Evolutionary conservation across 768 basidiomycete genomes (phyloP).

Genomic region (Naganishia randhawae): DNA sequence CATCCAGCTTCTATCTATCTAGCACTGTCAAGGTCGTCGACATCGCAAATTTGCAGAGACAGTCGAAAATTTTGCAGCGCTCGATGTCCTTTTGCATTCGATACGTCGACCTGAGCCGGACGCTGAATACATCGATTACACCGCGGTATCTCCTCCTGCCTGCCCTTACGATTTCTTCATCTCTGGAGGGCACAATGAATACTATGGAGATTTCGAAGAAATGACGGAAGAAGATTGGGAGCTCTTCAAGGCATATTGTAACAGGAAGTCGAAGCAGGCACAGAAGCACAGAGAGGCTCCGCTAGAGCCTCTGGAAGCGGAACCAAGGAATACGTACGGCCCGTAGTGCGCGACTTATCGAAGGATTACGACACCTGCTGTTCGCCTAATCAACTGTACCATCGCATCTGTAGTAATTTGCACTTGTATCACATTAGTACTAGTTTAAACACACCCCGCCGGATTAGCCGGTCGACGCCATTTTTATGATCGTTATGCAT

Average conservation of each 20-base stretch:
- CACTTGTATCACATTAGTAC: slow-evolving; percentile 11
- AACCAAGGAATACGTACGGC: not conserved
- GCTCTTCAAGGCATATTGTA: slow-evolving; percentile 8
- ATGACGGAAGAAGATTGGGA: slow-evolving; percentile 19
- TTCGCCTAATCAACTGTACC: not conserved
- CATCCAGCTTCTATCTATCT: slow-evolving; percentile 18
- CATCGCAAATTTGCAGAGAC: slow-evolving; percentile 80
- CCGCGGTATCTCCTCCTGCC: not conserved
- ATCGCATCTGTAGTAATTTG: not conserved
- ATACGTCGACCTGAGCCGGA: slow-evolving; percentile 35
- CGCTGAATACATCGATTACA: not conserved
- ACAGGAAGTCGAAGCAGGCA: not conserved
- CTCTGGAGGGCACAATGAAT: not conserved
- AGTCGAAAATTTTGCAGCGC: slow-evolving; percentile 68
- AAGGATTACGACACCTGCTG: not conserved
- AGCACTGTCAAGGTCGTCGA: slow-evolving; percentile 71
- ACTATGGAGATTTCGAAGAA: not conserved
- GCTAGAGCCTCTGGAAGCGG: too few relatives aligned
- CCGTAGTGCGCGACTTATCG: not conserved
- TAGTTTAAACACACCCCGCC: slow-evolving; percentile 1
- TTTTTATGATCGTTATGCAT: not conserved
- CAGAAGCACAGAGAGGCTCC: not conserved
- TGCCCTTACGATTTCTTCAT: not conserved
- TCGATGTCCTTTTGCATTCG: slow-evolving; percentile 65
- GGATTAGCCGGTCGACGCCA: not conserved